Percentiles rank a stretch among this genome's conserved stretches.
Conservation (phyloP, 345 rosid species). For the Euphorbia peplus region DNA sequence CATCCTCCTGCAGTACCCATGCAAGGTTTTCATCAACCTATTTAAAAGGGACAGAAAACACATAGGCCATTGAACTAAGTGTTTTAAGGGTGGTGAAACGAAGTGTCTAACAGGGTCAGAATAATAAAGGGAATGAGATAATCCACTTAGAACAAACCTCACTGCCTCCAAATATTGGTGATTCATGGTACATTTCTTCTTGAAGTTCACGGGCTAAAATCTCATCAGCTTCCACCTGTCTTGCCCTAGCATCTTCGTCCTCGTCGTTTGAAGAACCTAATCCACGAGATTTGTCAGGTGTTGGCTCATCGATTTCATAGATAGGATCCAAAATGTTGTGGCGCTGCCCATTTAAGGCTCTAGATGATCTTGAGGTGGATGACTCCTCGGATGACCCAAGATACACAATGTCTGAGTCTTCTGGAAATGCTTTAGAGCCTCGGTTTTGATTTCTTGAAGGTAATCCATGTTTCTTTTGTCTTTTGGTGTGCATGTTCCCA, state of each 20-base stretch:
- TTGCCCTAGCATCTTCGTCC: constrained; percentile 51
- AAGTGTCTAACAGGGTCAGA: constrained; percentile 6
- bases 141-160: constrained; percentile 40
- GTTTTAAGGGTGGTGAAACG: too few species aligned
- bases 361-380: constrained; percentile 54
- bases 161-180: constrained; percentile 26
- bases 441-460: constrained; percentile 39
- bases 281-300: constrained; percentile 30
- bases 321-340: constrained; percentile 30
- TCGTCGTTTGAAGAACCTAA: constrained; percentile 28
- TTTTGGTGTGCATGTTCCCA: constrained; percentile 9
- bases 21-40: constrained; percentile 67
- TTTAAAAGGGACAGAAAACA: constrained; percentile 16
- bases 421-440: constrained; percentile 32
- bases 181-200: constrained; percentile 76
- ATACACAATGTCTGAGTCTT: constrained; percentile 44
- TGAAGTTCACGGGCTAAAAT: constrained; percentile 82
- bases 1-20: constrained; percentile 62
- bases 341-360: constrained; percentile 31
- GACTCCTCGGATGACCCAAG: constrained; percentile 57
- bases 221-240: constrained; percentile 94
- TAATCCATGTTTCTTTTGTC: constrained; percentile 21
- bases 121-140: background rate
- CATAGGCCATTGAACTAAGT: background rate
- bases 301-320: constrained; percentile 44